A percentile compares a stretch with the other conserved stretches of the same genome.
Evolutionary conservation across 495 filamentous ascomycete genomes (phyloP).

Genomic region (Xylaria palmicola): DNA sequence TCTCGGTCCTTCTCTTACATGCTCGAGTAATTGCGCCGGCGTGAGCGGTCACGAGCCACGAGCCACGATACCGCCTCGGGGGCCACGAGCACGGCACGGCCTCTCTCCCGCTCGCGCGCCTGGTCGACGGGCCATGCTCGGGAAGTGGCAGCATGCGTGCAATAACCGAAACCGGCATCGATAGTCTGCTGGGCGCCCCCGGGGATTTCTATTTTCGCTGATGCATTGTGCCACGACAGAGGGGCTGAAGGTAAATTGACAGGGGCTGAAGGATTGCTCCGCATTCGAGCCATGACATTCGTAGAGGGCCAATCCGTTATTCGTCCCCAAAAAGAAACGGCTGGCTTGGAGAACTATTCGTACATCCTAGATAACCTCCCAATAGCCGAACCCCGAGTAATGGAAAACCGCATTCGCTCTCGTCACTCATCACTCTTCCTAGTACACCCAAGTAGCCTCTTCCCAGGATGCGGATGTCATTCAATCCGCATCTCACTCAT

Average conservation of each 20-base stretch:
- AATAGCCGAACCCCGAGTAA: neutral
- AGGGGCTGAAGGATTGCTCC: slow-evolving; percentile 6
- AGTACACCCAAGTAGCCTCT: too few species aligned
- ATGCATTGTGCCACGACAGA: slow-evolving; percentile 1
- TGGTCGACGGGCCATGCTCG: too few species aligned
- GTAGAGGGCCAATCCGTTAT: too few species aligned
- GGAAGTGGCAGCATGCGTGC: neutral
- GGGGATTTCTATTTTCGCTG: neutral
- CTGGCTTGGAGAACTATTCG: neutral
- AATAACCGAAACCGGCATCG: neutral
- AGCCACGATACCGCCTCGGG: slow-evolving; percentile 2
- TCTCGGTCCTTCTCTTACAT: slow-evolving; percentile 10
- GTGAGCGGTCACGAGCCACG: slow-evolving; percentile 6
- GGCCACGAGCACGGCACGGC: too few species aligned
- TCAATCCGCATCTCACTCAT: too few species aligned
- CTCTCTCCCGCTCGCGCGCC: too few species aligned
- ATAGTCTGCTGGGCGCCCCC: neutral
- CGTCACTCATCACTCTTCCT: neutral
- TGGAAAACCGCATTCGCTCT: slow-evolving; percentile 6
- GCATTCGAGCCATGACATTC: neutral
- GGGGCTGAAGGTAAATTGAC: slow-evolving; percentile 8
- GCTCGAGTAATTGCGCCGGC: slow-evolving; percentile 11
- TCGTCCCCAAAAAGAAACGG: neutral
- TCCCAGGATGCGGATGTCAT: too few species aligned
- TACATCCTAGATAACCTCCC: too few species aligned